These are phyloP conservation scores for Saccharomycopsis fermentans DNA, from an alignment of 805 yeast genomes.

Conservation along the genomic window DNA sequence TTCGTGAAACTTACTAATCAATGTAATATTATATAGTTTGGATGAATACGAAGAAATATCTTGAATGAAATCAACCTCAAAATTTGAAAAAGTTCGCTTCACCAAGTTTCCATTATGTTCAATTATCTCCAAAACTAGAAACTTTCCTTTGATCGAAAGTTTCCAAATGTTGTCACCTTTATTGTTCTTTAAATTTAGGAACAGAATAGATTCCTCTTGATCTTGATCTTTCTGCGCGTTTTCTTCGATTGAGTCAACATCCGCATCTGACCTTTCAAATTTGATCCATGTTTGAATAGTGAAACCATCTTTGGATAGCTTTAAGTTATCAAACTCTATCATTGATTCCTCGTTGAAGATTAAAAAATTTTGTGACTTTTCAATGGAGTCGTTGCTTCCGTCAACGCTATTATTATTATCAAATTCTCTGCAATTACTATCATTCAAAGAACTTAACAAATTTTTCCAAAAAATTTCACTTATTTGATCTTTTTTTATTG, in stretches of 20 bases:
- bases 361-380: conserved; percentile 6
- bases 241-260: background rate
- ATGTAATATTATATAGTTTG: conserved; percentile 22
- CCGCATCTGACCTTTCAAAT: conserved; percentile 13
- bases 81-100: conserved; percentile 22
- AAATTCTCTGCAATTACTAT: background rate
- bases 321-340: conserved; percentile 9
- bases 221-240: background rate
- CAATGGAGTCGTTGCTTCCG: background rate
- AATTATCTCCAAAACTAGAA: conserved; percentile 5
- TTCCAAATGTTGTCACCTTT: conserved; percentile 13
- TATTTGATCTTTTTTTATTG: conserved; percentile 8
- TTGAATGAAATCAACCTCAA: conserved; percentile 20
- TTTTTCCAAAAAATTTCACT: background rate
- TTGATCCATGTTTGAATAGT: conserved; percentile 35
- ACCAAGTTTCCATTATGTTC: conserved; percentile 7
- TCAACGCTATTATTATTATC: background rate
- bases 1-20: conserved; percentile 20
- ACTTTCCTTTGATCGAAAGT: conserved; percentile 5
- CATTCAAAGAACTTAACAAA: background rate
- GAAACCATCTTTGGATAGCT: conserved; percentile 20
- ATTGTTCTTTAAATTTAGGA: conserved; percentile 8
- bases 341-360: conserved; percentile 3
- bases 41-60: background rate
- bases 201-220: conserved; percentile 1